phyloP scores from a whole-genome alignment of 148 eudicot genomes.

The Polygonum maritimum region DNA sequence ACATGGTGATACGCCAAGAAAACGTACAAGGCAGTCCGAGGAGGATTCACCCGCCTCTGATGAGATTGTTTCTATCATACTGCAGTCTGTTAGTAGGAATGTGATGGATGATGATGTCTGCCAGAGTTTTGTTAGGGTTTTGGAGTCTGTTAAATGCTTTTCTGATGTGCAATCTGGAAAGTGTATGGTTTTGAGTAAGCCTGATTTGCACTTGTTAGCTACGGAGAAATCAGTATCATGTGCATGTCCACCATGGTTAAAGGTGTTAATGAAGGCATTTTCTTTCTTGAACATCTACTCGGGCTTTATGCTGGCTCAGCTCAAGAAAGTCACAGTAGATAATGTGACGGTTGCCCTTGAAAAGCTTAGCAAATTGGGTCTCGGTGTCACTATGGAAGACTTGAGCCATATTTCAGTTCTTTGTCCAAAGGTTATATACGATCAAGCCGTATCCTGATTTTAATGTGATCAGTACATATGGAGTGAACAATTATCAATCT shows the following conservation, averaged over 20 bases:
- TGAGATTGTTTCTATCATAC: conserved; percentile 27
- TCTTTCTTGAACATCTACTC: conserved; percentile 54
- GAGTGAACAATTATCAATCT: neutral
- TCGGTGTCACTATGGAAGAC: conserved; percentile 39
- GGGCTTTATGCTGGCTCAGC: conserved; percentile 35
- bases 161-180: conserved; percentile 34
- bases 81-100: conserved; percentile 25
- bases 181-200: conserved; percentile 40
- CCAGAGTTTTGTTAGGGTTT: conserved; percentile 28
- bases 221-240: conserved; percentile 30
- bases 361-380: conserved; percentile 44
- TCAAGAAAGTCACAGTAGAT: conserved; percentile 30
- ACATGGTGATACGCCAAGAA: conserved; percentile 9
- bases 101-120: conserved; percentile 31
- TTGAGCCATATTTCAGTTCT: conserved; percentile 53
- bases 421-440: conserved; percentile 59
- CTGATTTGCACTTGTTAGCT: conserved; percentile 18
- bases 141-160: conserved; percentile 54
- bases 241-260: conserved; percentile 71
- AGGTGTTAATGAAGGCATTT: conserved; percentile 46
- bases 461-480: neutral
- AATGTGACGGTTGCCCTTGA: conserved; percentile 42
- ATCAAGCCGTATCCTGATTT: neutral
- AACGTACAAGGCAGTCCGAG: conserved; percentile 26
- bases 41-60: conserved; percentile 21